Percentiles rank a stretch among this genome's conserved stretches.
phyloP scores from a whole-genome alignment of 1,284 basidiomycete species.

The Ustilago tritici region DNA sequence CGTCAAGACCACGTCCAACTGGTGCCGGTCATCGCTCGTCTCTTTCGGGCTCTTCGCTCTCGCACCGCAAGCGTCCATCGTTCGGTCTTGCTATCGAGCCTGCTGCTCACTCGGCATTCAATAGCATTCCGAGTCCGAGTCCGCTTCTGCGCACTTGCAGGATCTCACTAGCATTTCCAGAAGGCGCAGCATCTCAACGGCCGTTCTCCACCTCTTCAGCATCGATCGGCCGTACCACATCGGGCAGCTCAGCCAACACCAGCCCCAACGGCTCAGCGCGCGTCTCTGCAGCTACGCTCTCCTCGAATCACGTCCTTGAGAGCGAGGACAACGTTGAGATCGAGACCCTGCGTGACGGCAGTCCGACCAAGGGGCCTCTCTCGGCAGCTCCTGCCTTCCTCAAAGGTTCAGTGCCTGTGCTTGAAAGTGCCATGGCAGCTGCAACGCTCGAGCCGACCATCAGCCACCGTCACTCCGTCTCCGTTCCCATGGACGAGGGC shows the following conservation, averaged over 20 bases:
- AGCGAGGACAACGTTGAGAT: slow-evolving; percentile 30
- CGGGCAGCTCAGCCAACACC: slow-evolving; percentile 25
- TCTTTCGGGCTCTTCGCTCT: slow-evolving; percentile 26
- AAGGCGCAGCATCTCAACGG: slow-evolving; percentile 8
- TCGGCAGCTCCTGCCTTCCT: slow-evolving; percentile 1
- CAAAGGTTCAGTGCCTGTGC: slow-evolving; percentile 7
- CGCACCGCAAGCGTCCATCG: slow-evolving; percentile 46
- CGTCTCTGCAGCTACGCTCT: slow-evolving; percentile 34
- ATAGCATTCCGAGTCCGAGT: slow-evolving; percentile 53
- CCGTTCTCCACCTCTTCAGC: slow-evolving; percentile 32
- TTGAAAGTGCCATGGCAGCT: slow-evolving; percentile 29
- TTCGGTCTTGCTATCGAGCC: slow-evolving; percentile 50
- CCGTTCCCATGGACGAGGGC: slow-evolving; percentile 46
- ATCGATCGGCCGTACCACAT: slow-evolving; percentile 16
- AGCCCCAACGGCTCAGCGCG: slow-evolving; percentile 21
- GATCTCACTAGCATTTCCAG: slow-evolving; percentile 22
- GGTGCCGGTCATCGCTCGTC: slow-evolving; percentile 28
- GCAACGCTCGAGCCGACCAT: slow-evolving; percentile 4
- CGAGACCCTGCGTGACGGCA: slow-evolving; percentile 31
- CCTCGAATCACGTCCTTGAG: slow-evolving; percentile 24
- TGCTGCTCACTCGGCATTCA: slow-evolving; percentile 47
- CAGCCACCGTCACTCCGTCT: slow-evolving; percentile 24
- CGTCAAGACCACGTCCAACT: slow-evolving; percentile 9
- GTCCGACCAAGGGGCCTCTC: slow-evolving; percentile 15
- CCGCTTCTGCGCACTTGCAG: slow-evolving; percentile 36